Conservation (phyloP, 177 flowering plant species). For the Vitis hybrid region DNA sequence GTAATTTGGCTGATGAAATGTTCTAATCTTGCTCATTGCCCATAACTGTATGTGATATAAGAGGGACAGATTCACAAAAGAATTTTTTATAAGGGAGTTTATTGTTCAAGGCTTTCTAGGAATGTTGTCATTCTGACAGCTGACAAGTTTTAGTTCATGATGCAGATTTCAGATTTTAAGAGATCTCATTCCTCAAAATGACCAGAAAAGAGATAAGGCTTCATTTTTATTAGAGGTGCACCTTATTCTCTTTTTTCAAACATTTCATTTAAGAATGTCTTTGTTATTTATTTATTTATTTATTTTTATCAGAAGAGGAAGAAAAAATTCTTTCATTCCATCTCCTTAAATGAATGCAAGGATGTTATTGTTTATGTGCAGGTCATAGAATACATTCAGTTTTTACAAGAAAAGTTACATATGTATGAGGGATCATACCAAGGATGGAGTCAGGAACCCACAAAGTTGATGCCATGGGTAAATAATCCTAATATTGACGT, state of each 20-base stretch:
- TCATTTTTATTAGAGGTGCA: conserved; percentile 62
- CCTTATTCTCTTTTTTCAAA: too few species aligned
- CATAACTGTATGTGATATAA: not conserved
- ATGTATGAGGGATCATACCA: conserved; percentile 64
- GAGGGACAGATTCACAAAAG: not conserved
- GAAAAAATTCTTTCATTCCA: not conserved
- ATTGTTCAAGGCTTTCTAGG: not conserved
- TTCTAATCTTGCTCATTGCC: not conserved
- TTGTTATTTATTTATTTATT: not conserved
- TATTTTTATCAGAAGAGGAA: not conserved
- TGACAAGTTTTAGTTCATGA: conserved; percentile 1
- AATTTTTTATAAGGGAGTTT: not conserved
- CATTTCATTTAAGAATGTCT: too few species aligned
- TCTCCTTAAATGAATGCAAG: not conserved
- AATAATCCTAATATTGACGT: not conserved
- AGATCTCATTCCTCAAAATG: conserved; percentile 64
- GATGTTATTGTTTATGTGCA: conserved; percentile 24
- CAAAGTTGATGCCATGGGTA: conserved; percentile 77
- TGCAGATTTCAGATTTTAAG: conserved; percentile 60
- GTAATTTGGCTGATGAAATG: too few species aligned
- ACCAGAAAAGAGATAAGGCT: conserved; percentile 71
- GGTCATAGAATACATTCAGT: conserved; percentile 87
- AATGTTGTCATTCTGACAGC: not conserved
- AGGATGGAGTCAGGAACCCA: conserved; percentile 58
- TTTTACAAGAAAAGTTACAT: conserved; percentile 72